Base-by-base conservation (phyloP, 805 yeast genomes). In the Candida tallmaniae region DNA sequence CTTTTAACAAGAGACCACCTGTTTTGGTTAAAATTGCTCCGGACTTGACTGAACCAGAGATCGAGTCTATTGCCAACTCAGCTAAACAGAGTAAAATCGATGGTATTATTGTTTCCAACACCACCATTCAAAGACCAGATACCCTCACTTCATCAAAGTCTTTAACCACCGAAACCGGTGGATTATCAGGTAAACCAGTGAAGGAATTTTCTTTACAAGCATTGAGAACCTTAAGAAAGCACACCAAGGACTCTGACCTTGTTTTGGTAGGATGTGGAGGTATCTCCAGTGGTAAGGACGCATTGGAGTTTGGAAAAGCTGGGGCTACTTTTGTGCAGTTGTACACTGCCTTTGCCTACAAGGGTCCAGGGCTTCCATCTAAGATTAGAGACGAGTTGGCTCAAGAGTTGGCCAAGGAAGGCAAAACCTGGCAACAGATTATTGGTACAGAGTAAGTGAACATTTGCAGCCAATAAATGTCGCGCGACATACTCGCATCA, bases 201-300 rank as follows among this genome's bases (percentile, higher is more conserved):
- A 90, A 89, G 58, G 89, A 86, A 30, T 67, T 77, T 33, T 69
- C 96, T 2, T 64, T 90, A 39, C 63, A 76, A 42, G 93, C 95
- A 0, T 68, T 90, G 46, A 73, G 70, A 40, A 61, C 74, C 2
- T 76, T 90, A 47, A 78, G 93, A 38, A 80, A 83, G 47, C 73
- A 83, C 52, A 75, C 95, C 23, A 86, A 86, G 49, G 85, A 76
- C 41, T 73, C 83, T 1, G 70, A 77, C 34, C 58, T 88, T 44
- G 83, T 88, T 2, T 70, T 90, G 27, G 74, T 90, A 45, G 97
- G 97, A 22, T 88, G 96, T 61, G 97, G 97, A 38, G 97, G 97
- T 45, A 87, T 90, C 46, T 68, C 82, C n/a, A 62, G 69, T 16
- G 97, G 96, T 36, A 70, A 78, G 44, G 97, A 90, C 54, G 97